Percentiles rank a stretch among this genome's conserved stretches.
These are phyloP conservation scores for Ophiostoma himal-ulmi DNA, from an alignment of 2,329 filamentous ascomycete genomes.

Conservation along the genomic window DNA sequence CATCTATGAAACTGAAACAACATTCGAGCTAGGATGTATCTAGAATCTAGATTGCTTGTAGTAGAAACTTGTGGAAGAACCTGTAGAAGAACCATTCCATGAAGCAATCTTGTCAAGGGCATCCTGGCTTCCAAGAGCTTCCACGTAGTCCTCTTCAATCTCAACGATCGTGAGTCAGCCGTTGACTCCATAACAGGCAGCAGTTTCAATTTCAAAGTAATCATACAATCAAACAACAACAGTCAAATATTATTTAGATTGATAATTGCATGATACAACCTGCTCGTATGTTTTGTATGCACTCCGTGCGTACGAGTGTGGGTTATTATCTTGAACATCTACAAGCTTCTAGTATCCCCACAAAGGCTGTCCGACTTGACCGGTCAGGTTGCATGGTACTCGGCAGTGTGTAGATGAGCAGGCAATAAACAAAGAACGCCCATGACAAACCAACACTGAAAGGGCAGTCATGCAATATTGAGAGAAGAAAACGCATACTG, in stretches of 20 bases:
- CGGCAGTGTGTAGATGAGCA: constrained; percentile 17
- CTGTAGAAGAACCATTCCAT: too few species aligned
- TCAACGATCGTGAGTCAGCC: not conserved
- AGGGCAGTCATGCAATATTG: constrained; percentile 2
- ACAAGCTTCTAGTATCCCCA: not conserved
- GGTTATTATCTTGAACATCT: not conserved
- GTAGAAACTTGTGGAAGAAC: too few species aligned
- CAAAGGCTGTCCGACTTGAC: constrained; percentile 18
- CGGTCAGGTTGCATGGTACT: constrained; percentile 19
- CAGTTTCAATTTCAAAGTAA: not conserved
- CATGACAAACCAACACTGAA: not conserved
- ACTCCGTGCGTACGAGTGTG: not conserved
- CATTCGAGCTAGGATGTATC: not conserved
- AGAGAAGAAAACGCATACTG: not conserved
- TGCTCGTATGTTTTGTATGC: not conserved
- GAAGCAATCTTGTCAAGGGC: too few species aligned
- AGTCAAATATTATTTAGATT: not conserved
- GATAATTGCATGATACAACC: not conserved
- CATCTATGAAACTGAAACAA: constrained; percentile 4
- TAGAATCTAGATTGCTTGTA: not conserved
- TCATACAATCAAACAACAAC: not conserved
- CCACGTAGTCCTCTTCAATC: not conserved
- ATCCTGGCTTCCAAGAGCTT: not conserved
- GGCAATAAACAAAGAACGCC: not conserved
- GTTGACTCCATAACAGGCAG: not conserved